Percentiles rank a stretch among this genome's conserved stretches.
Evolutionary conservation across 495 filamentous ascomycete species (phyloP).

Genomic region (Neurospora sp.): DNA sequence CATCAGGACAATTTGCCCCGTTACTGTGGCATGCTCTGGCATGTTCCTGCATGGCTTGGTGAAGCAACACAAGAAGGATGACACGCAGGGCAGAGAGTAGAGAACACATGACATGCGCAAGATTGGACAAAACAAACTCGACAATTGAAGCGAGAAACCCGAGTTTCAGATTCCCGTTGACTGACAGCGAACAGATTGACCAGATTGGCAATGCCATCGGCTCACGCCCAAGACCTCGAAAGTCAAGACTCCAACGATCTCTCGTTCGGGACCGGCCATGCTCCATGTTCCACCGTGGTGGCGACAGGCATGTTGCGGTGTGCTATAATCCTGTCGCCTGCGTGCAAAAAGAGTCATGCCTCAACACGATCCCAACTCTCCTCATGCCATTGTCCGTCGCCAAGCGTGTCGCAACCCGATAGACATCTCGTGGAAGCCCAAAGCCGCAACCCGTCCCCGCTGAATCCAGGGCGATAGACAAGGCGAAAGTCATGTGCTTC

Average conservation of each 20-base stretch:
- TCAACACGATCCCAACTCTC: background rate
- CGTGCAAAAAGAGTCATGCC: background rate
- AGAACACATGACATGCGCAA: background rate
- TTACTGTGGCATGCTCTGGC: background rate
- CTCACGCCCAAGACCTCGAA: background rate
- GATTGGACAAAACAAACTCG: background rate
- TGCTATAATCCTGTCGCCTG: background rate
- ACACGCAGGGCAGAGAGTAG: background rate
- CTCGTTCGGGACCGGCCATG: background rate
- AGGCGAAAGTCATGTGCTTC: background rate
- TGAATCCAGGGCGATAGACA: background rate
- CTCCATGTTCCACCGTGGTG: background rate
- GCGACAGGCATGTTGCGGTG: background rate
- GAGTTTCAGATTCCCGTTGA: background rate
- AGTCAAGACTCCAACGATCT: background rate
- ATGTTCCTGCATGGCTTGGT: background rate
- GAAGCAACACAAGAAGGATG: background rate
- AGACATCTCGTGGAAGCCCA: background rate
- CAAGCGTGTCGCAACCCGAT: background rate
- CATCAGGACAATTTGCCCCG: background rate
- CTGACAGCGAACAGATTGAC: background rate
- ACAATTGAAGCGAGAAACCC: background rate
- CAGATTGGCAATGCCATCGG: background rate
- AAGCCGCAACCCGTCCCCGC: background rate
- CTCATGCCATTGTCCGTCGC: background rate